Evolutionary conservation across 805 yeast genomes (phyloP), one percentile per base, ranked within the genome.

Genomic region (Wickerhamiella alocasiicola): DNA sequence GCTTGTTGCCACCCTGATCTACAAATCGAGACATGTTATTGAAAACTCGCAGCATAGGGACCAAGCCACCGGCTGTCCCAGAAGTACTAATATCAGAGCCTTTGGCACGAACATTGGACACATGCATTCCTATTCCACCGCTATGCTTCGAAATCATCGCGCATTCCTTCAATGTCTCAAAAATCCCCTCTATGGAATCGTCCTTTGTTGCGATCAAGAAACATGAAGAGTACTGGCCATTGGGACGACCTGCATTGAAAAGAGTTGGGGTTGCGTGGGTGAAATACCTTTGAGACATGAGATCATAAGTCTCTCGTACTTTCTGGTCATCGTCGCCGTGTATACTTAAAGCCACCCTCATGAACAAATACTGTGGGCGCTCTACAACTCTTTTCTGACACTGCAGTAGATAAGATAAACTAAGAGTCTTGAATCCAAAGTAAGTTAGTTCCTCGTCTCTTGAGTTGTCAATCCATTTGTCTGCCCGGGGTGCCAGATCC

Each of bases 1-100:
- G 67, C 59, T 84, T 84, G 62, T 85, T 87, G 31, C 96, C 96
- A 44, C 97, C 97, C 64, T 88, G 97, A 52, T 87, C 96, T 23
- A 87, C 96, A 55, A 84, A 87, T 50, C 95, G 69, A 11, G 96
- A 95, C 20, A 95, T 85, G 59, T 83, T 79, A 64, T 88, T 87
- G 65, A 79, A 87, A 2, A 87, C 95, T 49, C 94, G 72, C 17
- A 87, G 65, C 95, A 87, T 83, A 5, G 97, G 97, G 26, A 87
- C 81, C 34, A 87, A 62, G 16, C 97, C 97, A 46, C 76, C 80
- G 1, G 95, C 82, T 3, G 77, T 71, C 32, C 95, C 95, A 52
- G 80, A 80, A 2, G 94, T 74, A 43, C 94, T 87, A 46, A 85
- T 84, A 54, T 76, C 73, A 0, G 94, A 68, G 3, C 94, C 94